Percentiles rank a stretch among this genome's conserved stretches.
phyloP scores from a whole-genome alignment of 345 rosid genomes.

The Garcia nutans region DNA sequence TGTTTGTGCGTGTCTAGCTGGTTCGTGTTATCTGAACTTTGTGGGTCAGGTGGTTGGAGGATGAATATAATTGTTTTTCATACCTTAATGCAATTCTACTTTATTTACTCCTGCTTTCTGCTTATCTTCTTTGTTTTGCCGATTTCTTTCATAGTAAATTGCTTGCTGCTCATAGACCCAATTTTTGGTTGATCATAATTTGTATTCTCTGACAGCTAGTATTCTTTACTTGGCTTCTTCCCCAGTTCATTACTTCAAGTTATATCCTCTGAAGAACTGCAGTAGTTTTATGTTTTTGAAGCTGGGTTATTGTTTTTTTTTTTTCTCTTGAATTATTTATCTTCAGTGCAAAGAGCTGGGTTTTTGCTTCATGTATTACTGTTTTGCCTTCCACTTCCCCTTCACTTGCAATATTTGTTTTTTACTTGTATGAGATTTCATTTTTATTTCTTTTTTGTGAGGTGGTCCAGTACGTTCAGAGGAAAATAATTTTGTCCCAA shows the following conservation, averaged over 20 bases:
- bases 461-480: background rate
- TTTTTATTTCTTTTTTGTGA: background rate
- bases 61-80: too few species aligned
- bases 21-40: background rate
- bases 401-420: background rate
- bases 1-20: background rate
- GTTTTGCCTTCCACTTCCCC: background rate
- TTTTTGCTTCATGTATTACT: background rate
- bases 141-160: too few species aligned
- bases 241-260: background rate
- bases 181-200: background rate
- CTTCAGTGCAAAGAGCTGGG: background rate
- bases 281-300: background rate
- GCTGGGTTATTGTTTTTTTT: background rate
- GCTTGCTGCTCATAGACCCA: background rate
- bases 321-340: background rate
- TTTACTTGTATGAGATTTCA: background rate
- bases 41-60: background rate
- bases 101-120: background rate
- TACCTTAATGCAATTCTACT: background rate
- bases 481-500: constrained; percentile 7
- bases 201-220: background rate
- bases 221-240: too few species aligned
- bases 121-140: too few species aligned
- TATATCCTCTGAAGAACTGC: background rate